These are phyloP conservation scores for Phragmites australis DNA, from an alignment of 176 grass and related monocot genomes.

Conservation along the genomic window DNA sequence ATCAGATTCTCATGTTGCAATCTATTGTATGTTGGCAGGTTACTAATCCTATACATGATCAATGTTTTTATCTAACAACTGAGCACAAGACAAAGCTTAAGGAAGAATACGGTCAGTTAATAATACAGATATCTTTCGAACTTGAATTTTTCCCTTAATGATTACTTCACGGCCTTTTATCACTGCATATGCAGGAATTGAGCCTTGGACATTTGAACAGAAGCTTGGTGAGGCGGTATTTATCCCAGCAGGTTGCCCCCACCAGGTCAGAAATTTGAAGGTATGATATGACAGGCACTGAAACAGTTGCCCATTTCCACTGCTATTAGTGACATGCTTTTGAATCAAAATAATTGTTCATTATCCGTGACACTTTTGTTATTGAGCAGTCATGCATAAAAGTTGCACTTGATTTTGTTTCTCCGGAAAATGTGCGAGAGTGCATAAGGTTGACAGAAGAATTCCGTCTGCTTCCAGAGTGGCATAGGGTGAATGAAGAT, in stretches of 20 bases:
- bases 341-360: conserved; percentile 10
- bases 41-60: conserved; percentile 86
- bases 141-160: background rate
- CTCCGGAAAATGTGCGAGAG: conserved; percentile 74
- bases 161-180: background rate
- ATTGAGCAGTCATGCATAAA: conserved; percentile 83
- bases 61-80: conserved; percentile 77
- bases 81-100: conserved; percentile 85
- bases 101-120: conserved; percentile 77
- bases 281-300: conserved; percentile 38
- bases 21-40: conserved; percentile 49
- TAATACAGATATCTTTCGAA: background rate
- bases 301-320: background rate
- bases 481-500: conserved; percentile 86
- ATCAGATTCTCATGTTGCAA: background rate
- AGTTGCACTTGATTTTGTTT: conserved; percentile 91
- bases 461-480: conserved; percentile 65
- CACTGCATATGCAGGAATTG: conserved; percentile 54
- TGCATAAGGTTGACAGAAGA: conserved; percentile 75
- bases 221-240: conserved; percentile 96
- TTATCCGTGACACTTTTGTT: background rate
- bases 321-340: background rate
- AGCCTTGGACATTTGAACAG: conserved; percentile 96
- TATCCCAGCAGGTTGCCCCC: conserved; percentile 91
- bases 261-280: conserved; percentile 98